Evolutionary conservation across 1,284 basidiomycete genomes (phyloP).

Genomic region (Chalciporus piperatoides): DNA sequence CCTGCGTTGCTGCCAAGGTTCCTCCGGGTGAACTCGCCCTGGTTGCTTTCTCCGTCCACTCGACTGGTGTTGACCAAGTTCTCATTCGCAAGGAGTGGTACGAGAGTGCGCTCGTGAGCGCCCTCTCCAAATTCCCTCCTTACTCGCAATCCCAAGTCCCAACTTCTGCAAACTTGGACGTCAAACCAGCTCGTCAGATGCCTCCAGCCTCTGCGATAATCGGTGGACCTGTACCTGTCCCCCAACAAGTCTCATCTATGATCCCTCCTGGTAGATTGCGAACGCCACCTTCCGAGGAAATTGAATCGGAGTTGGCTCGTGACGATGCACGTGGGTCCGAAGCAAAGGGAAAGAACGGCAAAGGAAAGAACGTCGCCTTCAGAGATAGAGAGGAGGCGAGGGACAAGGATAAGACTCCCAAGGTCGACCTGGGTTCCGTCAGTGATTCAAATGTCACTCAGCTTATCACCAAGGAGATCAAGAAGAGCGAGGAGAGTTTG

Average conservation of each 20-base stretch:
- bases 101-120: conserved; percentile 54
- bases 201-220: conserved; percentile 30
- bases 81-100: conserved; percentile 80
- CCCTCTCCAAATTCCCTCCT: conserved; percentile 61
- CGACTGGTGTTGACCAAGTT: conserved; percentile 78
- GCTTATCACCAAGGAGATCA: conserved; percentile 66
- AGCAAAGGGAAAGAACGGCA: conserved; percentile 47
- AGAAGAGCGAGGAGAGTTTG: conserved; percentile 74
- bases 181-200: conserved; percentile 39
- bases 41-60: conserved; percentile 79
- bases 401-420: conserved; percentile 42
- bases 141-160: conserved; percentile 37
- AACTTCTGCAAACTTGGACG: conserved; percentile 30
- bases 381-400: conserved; percentile 53
- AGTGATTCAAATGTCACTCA: conserved; percentile 53
- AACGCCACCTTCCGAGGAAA: conserved; percentile 70
- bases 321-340: conserved; percentile 56
- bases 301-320: conserved; percentile 57
- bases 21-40: conserved; percentile 70
- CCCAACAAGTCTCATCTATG: conserved; percentile 16
- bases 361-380: conserved; percentile 58
- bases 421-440: conserved; percentile 41
- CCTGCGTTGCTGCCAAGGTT: conserved; percentile 75
- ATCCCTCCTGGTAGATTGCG: conserved; percentile 44
- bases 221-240: conserved; percentile 12